A percentile compares a stretch with the other conserved stretches of the same genome.
These are phyloP conservation scores for Solanum hybrid DNA, from an alignment of 305 asterid genomes.

Conservation along the genomic window DNA sequence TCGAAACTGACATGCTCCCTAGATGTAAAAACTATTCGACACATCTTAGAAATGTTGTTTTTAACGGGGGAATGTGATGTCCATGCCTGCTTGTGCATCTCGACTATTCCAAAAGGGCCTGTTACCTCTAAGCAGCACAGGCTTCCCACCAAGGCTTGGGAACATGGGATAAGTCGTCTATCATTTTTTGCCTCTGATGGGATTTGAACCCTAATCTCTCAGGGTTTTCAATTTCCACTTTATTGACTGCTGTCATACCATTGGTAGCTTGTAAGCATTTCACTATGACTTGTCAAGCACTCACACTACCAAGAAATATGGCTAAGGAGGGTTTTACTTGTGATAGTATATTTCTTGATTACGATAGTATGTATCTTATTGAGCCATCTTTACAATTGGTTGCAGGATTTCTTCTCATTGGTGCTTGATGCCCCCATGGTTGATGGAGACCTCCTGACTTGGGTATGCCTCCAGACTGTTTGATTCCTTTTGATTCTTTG, in stretches of 20 bases:
- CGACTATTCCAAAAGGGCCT: background rate
- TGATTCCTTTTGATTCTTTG: background rate
- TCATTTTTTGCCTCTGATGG: background rate
- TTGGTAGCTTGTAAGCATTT: background rate
- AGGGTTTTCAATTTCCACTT: background rate
- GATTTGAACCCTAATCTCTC: background rate
- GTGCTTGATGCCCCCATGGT: slow-evolving; percentile 80
- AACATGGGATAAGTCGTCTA: background rate
- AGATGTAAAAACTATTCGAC: background rate
- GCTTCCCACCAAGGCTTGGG: background rate
- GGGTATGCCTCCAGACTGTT: slow-evolving; percentile 35
- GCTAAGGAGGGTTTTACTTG: background rate
- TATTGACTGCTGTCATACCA: background rate
- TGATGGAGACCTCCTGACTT: slow-evolving; percentile 86
- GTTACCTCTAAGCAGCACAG: background rate
- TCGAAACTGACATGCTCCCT: background rate
- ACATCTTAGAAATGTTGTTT: background rate
- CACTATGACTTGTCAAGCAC: background rate
- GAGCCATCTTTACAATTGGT: slow-evolving; percentile 1
- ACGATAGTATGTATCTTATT: background rate
- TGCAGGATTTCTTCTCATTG: slow-evolving; percentile 84
- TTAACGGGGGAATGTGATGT: background rate
- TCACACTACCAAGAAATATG: background rate
- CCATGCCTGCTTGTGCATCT: background rate
- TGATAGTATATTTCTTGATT: background rate